A percentile compares a stretch with the other conserved stretches of the same genome.
These are phyloP conservation scores for Cutaneotrichosporon spelunceum DNA, from an alignment of 1,284 basidiomycete genomes.

Conservation along the genomic window DNA sequence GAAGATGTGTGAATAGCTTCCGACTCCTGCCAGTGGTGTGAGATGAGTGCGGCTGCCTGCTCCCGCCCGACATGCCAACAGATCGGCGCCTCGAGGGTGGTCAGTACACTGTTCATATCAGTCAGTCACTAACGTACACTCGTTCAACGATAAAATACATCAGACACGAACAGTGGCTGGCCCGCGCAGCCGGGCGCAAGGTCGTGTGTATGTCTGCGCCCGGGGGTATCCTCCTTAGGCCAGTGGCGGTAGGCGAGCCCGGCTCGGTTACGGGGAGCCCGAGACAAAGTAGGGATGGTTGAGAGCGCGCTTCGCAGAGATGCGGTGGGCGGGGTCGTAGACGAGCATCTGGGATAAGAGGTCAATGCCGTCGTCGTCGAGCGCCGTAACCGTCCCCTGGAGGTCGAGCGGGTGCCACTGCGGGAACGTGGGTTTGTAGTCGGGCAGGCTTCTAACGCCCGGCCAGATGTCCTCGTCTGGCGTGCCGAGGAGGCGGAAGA, in stretches of 20 bases:
- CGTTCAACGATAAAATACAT: constrained; percentile 8
- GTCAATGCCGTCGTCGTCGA: constrained; percentile 72
- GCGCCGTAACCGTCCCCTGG: constrained; percentile 61
- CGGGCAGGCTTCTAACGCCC: constrained; percentile 80
- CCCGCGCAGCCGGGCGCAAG: constrained; percentile 7
- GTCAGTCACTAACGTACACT: neutral
- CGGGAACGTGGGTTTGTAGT: constrained; percentile 96
- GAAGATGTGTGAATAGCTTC: too few species aligned
- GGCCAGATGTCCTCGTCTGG: constrained; percentile 91
- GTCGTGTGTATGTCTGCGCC: constrained; percentile 8
- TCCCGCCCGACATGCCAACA: neutral
- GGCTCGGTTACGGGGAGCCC: neutral
- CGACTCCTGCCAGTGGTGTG: too few species aligned
- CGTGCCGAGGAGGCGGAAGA: constrained; percentile 94
- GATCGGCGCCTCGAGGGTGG: neutral
- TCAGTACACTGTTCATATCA: neutral
- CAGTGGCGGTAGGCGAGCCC: neutral
- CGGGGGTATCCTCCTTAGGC: neutral
- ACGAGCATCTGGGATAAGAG: constrained; percentile 76
- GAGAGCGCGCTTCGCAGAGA: constrained; percentile 89
- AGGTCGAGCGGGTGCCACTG: constrained; percentile 74
- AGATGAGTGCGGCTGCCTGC: too few species aligned
- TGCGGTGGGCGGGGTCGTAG: constrained; percentile 90
- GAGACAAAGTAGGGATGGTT: constrained; percentile 70
- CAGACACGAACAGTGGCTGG: neutral